Conservation (phyloP, 768 basidiomycete genomes). For the Russula olivacea region DNA sequence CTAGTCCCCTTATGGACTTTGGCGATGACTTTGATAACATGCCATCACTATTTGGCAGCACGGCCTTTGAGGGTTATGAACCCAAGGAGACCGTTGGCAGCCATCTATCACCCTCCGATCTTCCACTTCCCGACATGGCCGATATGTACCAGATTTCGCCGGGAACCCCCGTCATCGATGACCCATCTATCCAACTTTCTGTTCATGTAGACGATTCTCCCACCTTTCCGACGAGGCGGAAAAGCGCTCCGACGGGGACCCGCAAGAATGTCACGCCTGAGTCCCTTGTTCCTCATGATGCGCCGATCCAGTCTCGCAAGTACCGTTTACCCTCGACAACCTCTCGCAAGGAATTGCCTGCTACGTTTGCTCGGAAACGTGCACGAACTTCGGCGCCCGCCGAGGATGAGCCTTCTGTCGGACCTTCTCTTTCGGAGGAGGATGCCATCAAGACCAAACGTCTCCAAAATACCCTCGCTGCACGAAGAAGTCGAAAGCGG, state of each 20-base stretch:
- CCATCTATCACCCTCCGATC: slow-evolving; percentile 8
- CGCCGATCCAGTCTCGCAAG: slow-evolving; percentile 74
- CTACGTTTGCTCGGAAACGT: slow-evolving; percentile 63
- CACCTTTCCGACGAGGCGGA: slow-evolving; percentile 30
- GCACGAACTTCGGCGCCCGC: slow-evolving; percentile 43
- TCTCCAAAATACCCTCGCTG: slow-evolving; percentile 79
- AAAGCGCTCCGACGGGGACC: slow-evolving; percentile 51
- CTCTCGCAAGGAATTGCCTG: slow-evolving; percentile 73
- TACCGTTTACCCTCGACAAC: slow-evolving; percentile 69
- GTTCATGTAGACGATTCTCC: slow-evolving; percentile 20
- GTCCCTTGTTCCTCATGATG: slow-evolving; percentile 60
- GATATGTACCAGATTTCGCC: slow-evolving; percentile 48
- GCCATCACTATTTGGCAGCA: slow-evolving; percentile 25
- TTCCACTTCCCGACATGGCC: slow-evolving; percentile 31
- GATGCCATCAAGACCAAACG: slow-evolving; percentile 76
- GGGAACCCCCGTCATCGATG: slow-evolving; percentile 44
- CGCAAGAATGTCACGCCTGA: slow-evolving; percentile 65
- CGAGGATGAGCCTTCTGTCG: slow-evolving; percentile 41
- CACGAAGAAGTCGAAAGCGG: slow-evolving; percentile 69
- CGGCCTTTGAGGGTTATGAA: slow-evolving; percentile 16
- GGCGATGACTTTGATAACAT: slow-evolving; percentile 34
- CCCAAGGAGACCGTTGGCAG: slow-evolving; percentile 11
- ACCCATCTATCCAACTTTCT: slow-evolving; percentile 33
- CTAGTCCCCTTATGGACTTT: slow-evolving; percentile 39
- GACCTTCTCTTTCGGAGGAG: slow-evolving; percentile 46